A percentile compares a stretch with the other conserved stretches of the same genome.
Conservation (phyloP, 306 rosid genomes). For the Senna siamea region DNA sequence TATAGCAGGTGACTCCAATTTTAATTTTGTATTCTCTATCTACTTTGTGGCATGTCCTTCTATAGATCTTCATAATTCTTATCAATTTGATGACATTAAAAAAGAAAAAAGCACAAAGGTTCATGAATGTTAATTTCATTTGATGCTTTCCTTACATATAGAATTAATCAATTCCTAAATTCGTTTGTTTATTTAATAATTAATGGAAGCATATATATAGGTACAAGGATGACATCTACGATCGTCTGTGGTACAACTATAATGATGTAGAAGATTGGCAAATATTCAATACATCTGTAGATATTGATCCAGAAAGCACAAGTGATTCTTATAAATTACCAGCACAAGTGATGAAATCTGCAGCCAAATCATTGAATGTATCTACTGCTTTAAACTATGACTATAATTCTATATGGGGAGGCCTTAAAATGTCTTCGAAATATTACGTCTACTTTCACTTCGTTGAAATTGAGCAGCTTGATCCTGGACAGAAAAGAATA, state of each 20-base stretch:
- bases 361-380: slow-evolving; percentile 13
- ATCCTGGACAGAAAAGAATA: slow-evolving; percentile 14
- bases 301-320: neutral
- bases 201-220: neutral
- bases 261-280: no score
- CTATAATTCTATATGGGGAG: neutral
- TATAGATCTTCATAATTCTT: neutral
- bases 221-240: slow-evolving; percentile 9
- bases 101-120: neutral
- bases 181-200: neutral
- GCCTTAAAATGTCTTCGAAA: neutral
- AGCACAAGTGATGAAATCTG: slow-evolving; percentile 15
- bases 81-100: neutral
- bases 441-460: slow-evolving; percentile 42
- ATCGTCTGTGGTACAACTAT: neutral
- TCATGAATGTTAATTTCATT: neutral
- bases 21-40: no score
- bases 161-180: neutral
- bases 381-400: neutral
- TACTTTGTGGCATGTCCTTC: no score
- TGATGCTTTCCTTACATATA: neutral
- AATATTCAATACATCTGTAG: neutral
- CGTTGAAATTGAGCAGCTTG: slow-evolving; percentile 32
- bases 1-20: no score
- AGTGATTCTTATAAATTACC: slow-evolving; percentile 37